phyloP scores from a whole-genome alignment of 345 rosid genomes.

The Ricinus communis region DNA sequence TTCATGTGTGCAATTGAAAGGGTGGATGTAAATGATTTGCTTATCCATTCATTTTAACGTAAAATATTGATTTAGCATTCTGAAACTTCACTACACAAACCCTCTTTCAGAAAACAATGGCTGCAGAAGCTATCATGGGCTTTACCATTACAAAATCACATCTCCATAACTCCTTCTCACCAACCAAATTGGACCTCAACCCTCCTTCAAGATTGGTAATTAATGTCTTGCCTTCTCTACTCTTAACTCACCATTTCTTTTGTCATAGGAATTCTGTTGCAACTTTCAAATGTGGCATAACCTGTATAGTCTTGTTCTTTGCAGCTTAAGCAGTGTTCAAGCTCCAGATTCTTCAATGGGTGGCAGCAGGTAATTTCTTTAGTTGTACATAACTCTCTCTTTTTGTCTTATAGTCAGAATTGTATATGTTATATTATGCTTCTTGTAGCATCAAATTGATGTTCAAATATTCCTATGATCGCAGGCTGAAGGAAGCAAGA shows the following conservation, averaged over 20 bases:
- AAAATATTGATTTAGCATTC: not conserved
- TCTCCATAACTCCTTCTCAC: constrained; percentile 22
- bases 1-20: not conserved
- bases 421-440: no score
- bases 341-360: constrained; percentile 29
- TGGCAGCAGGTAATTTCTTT: constrained; percentile 29
- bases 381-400: not conserved
- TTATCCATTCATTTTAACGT: constrained; percentile 46
- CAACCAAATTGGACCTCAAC: constrained; percentile 25
- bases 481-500: constrained; percentile 30
- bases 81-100: not conserved
- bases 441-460: no score
- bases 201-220: constrained; percentile 37
- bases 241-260: no score
- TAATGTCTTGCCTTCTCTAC: no score
- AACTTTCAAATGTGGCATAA: not conserved
- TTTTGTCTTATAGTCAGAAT: no score
- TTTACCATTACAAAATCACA: constrained; percentile 42
- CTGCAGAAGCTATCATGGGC: constrained; percentile 46
- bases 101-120: constrained; percentile 35
- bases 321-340: constrained; percentile 48
- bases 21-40: constrained; percentile 43
- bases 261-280: not conserved
- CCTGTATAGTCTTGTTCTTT: not conserved
- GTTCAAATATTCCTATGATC: not conserved